Conservation (phyloP, 495 filamentous ascomycete species). For the Hyaloscypha hepaticicola region DNA sequence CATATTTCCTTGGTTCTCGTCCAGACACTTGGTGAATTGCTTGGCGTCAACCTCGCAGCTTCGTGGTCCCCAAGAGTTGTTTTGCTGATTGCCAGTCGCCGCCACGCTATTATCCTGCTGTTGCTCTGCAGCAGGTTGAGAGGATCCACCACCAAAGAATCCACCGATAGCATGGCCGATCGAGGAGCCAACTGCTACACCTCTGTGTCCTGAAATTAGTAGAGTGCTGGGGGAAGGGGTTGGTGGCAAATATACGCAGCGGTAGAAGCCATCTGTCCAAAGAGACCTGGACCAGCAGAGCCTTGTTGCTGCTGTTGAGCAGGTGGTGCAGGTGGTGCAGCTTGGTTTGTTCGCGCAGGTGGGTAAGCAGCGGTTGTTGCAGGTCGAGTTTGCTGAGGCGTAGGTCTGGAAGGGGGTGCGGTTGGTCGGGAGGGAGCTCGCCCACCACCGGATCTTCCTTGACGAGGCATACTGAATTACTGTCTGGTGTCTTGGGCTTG, state of each 20-base stretch:
- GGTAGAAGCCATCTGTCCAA: conserved; percentile 85
- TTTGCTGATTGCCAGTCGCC: conserved; percentile 39
- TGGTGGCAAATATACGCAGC: conserved; percentile 62
- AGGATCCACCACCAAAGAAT: conserved; percentile 69
- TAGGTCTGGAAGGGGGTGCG: conserved; percentile 57
- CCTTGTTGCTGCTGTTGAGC: conserved; percentile 35
- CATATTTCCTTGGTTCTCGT: conserved; percentile 90
- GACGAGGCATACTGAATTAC: conserved; percentile 67
- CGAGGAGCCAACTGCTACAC: conserved; percentile 91
- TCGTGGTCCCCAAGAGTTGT: conserved; percentile 38
- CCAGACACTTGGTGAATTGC: conserved; percentile 91
- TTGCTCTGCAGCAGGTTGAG: conserved; percentile 57
- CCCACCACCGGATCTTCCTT: conserved; percentile 61
- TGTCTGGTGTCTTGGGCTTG: not conserved
- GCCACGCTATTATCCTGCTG: conserved; percentile 39
- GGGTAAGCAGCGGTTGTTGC: conserved; percentile 65
- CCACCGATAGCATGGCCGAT: conserved; percentile 94
- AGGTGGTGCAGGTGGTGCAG: conserved; percentile 38
- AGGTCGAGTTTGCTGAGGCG: conserved; percentile 61
- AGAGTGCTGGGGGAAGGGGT: not conserved
- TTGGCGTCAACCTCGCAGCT: conserved; percentile 78
- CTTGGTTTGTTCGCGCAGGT: conserved; percentile 42
- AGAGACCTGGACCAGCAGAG: conserved; percentile 68
- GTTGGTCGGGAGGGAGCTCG: conserved; percentile 68
- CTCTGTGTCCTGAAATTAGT: conserved; percentile 49